Evolutionary conservation across 2,329 filamentous ascomycete genomes (phyloP), one percentile per base, ranked within the genome.

Genomic region (Fusarium sp.): DNA sequence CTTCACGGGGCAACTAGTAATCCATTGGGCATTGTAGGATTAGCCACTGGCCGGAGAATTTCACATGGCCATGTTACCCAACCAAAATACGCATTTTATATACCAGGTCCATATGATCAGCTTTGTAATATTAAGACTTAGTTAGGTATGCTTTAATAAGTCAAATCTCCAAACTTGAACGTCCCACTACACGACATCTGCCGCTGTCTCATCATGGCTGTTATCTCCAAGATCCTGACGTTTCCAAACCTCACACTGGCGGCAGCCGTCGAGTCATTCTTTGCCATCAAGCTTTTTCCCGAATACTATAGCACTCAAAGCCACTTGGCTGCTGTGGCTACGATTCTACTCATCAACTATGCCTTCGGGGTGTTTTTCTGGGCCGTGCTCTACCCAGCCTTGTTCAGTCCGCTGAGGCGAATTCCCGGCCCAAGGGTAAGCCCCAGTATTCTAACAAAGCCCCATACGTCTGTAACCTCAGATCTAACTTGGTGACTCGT

Each of bases 261-360:
- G 5, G 69, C 69, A 14, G 58, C 66, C 4, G 51, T 61, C 1
- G 75, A 79, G 57, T 75, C 73, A 0, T 31, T 75, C 1, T 20
- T 77, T 6, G 57, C 67, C 13, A 72, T 75, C 54, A 79, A 75
- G 36, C 20, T 74, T 1, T 67, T 75, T 29, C 69, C 72, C 2
- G 45, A 59, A 5, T 72, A 67, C 23, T 69, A 69, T 21, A 54
- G 46, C 23, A 47, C 48, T 1, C 42, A 67, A 18, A 72, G 58
- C 5, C 67, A 66, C 13, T 13, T 75, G 2, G 31, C 56, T 13
- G 31, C 55, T n/a, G 64, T 71, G 0, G 23, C 31, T 0, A 49
- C 47, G 0, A 62, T 74, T 6, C 36, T 72, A 9, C 18, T 61
- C 0, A 33, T 49, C 6, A 74, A 74, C 18, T 72, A 74, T 67